Evolutionary conservation across 805 yeast genomes (phyloP).

Genomic region (Komagataella mondaviorum): DNA sequence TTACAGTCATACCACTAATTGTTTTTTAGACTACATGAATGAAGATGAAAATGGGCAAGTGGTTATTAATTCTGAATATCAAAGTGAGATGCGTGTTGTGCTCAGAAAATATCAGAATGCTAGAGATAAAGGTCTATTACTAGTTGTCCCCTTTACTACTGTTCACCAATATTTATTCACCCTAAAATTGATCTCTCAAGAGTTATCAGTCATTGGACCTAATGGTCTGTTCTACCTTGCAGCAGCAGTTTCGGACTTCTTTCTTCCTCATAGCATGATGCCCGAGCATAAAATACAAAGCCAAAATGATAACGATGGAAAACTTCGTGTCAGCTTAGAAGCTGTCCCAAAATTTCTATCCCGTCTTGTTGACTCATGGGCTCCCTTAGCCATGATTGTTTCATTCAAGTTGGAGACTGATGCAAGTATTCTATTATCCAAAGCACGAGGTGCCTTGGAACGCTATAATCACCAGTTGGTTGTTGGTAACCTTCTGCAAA

Average conservation of each 20-base stretch:
- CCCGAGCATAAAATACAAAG: conserved; percentile 96
- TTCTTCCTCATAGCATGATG: conserved; percentile 70
- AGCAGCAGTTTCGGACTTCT: conserved; percentile 96
- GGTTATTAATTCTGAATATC: conserved; percentile 46
- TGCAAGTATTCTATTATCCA: conserved; percentile 46
- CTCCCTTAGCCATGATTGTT: conserved; percentile 86
- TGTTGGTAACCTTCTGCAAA: conserved; percentile 83
- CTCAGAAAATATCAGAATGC: conserved; percentile 42
- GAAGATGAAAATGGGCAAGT: conserved; percentile 35
- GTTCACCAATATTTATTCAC: conserved; percentile 91
- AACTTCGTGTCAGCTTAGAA: conserved; percentile 72
- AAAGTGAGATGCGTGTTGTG: conserved; percentile 44
- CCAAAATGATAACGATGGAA: conserved; percentile 48
- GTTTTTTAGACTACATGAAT: conserved; percentile 73
- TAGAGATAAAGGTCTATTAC: conserved; percentile 33
- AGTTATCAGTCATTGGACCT: conserved; percentile 38
- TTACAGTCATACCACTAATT: conserved; percentile 70
- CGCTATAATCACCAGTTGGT: conserved; percentile 90
- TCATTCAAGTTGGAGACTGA: conserved; percentile 94
- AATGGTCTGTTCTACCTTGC: conserved; percentile 76
- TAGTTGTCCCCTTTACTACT: conserved; percentile 82
- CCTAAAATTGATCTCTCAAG: conserved; percentile 48
- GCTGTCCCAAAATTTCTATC: conserved; percentile 93
- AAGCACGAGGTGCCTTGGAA: conserved; percentile 67
- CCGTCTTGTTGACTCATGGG: conserved; percentile 86